Conservation (phyloP, 2,329 filamentous ascomycete species). For the Sporothrix variecibatus region DNA sequence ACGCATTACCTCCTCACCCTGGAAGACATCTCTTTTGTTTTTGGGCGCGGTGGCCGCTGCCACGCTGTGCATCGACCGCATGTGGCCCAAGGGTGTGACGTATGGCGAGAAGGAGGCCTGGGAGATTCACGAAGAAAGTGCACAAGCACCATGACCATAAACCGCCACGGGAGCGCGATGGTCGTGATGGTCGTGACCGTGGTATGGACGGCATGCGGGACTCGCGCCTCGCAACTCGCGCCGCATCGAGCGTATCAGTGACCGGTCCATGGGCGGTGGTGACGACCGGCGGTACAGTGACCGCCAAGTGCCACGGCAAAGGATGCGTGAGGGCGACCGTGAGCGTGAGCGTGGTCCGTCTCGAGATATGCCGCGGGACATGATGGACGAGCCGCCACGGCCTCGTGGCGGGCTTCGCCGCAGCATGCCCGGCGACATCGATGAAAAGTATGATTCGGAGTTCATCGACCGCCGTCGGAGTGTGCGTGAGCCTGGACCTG, state of each 20-base stretch:
- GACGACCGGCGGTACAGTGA: background rate
- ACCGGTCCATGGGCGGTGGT: background rate
- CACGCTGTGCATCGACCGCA: constrained; percentile 41
- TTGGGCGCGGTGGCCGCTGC: constrained; percentile 44
- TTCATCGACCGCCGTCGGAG: background rate
- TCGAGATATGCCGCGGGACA: background rate
- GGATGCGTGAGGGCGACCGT: background rate
- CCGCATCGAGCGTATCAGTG: background rate
- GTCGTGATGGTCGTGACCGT: background rate
- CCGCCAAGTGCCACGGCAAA: background rate
- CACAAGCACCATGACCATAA: background rate
- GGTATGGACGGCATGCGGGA: background rate
- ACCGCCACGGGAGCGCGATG: background rate
- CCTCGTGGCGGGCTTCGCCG: background rate
- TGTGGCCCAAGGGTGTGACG: constrained; percentile 43
- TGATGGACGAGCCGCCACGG: background rate
- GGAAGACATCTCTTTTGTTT: constrained; percentile 43
- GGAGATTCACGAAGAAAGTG: constrained; percentile 23
- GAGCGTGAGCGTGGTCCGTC: background rate
- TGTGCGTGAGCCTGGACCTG: background rate
- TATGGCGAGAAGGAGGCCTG: constrained; percentile 45
- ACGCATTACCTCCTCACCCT: constrained; percentile 4
- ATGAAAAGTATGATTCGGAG: background rate
- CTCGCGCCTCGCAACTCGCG: background rate
- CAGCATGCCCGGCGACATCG: background rate